Evolutionary conservation across 148 eudicot genomes (phyloP), one percentile per base, ranked within the genome.

Genomic region (Pouteria glomerata): DNA sequence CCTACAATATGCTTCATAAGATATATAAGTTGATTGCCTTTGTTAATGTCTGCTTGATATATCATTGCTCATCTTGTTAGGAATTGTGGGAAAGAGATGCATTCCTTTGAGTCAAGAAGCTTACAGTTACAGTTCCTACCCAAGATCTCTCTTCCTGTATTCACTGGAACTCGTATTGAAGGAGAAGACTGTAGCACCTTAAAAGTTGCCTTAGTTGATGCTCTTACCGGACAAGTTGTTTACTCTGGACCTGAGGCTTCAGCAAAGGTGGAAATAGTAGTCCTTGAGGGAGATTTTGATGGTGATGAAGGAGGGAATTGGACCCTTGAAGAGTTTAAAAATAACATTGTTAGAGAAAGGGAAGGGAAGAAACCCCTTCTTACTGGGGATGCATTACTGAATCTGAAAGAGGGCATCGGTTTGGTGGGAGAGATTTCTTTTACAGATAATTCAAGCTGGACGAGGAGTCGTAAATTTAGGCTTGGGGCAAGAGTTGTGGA

Each of bases 161-260:
- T 93, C 61, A 93, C 98, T 61, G 98, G 98, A 76, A 83, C 96
- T 55, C 89, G 87, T 63, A 93, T 93, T 73, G 94, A 93, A 84
- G 96, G 94, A 73, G 96, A 87, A 82, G 94, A 82, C 26, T 76
- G 87, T 47, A 73, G 83, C 58, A 78, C 82, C 21, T 76, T 93
- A 37, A 82, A 86, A 79, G 84, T 93, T 71, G 88, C 86, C 72
- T 63, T 93, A 60, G 56, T 88, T 57, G 96, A 90, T 78, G 58
- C 79, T 56, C 23, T 66, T 63, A 76, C 81, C 23, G 85, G 83
- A 30, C 73, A 88, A 74, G 72, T 86, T 76, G 90, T 85, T 70
- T 53, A 51, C 52, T 23, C 44, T 68, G 86, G 86, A 19, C 83
- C 83, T 15, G 71, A 65, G 63, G 82, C 87, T 19, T 84, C 83